Evolutionary conservation across 2,329 filamentous ascomycete species (phyloP).

Genomic region (Drechslerella coelobrocha): DNA sequence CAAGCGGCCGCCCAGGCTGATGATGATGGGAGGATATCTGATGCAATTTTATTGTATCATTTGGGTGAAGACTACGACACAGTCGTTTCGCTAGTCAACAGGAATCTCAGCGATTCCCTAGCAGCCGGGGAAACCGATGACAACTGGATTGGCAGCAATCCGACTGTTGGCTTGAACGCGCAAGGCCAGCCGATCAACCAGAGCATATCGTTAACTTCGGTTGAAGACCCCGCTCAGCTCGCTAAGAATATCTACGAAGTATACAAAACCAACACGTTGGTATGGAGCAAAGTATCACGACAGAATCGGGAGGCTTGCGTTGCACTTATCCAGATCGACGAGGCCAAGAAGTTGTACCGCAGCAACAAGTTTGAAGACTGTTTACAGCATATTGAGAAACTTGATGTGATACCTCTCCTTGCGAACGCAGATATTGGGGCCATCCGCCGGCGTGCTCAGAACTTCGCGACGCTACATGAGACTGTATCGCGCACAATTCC

Average conservation of each 20-base stretch:
- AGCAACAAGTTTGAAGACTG: slow-evolving; percentile 67
- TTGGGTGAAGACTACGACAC: slow-evolving; percentile 93
- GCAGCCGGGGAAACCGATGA: slow-evolving; percentile 79
- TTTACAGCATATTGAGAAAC: slow-evolving; percentile 72
- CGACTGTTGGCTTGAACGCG: slow-evolving; percentile 53
- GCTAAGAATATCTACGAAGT: slow-evolving; percentile 69
- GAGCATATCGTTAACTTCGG: slow-evolving; percentile 68
- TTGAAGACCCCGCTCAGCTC: slow-evolving; percentile 71
- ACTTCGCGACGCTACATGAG: slow-evolving; percentile 78
- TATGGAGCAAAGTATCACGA: slow-evolving; percentile 67
- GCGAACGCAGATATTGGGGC: slow-evolving; percentile 75
- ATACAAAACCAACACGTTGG: slow-evolving; percentile 69
- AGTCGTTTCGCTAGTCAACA: slow-evolving; percentile 88
- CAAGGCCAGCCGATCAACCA: slow-evolving; percentile 57
- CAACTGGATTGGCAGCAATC: slow-evolving; percentile 77
- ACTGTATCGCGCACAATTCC: slow-evolving; percentile 88
- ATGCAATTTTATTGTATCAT: slow-evolving; percentile 93
- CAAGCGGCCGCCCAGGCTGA: slow-evolving; percentile 92
- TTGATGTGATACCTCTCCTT: slow-evolving; percentile 80
- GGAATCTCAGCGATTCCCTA: slow-evolving; percentile 86
- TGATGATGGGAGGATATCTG: slow-evolving; percentile 89
- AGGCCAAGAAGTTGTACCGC: slow-evolving; percentile 68
- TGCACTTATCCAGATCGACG: slow-evolving; percentile 67
- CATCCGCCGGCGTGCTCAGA: slow-evolving; percentile 80
- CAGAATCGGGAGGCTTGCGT: slow-evolving; percentile 67